Evolutionary conservation across 352 stramenopile genomes (phyloP), one percentile per base, ranked within the genome.

Genomic region (Blastocystis sp.): DNA sequence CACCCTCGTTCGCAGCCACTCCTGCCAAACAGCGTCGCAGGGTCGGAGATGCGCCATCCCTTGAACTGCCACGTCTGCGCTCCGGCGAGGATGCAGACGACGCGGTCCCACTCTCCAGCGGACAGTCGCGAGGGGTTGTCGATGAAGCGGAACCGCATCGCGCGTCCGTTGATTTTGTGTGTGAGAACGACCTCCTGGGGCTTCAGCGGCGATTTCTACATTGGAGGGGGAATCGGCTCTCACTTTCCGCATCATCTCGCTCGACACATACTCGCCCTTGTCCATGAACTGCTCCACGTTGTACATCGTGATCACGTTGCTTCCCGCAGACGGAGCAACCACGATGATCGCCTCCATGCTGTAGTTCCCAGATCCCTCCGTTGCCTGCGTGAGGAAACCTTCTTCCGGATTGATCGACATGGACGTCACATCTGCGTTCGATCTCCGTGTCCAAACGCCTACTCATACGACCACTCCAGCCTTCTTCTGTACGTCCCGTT

Each of bases 251-350:
- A 81, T 81, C 24, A 44, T 11, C 16, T 81, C 69, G 46, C 69
- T 81, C 18, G 69, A 27, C 16, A 81, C 46, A 11, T 81, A 81
- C 24, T 44, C 18, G 29, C 69, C 69, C 1, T 81, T 64, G 18
- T 48, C 44, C n/a, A 81, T 64, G 34, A 81, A 81, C 27, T 64
- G n/a, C 53, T 81, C 32, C 69, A 81, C 69, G 29, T 81, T 81
- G 69, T 49, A 81, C 69, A 81, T 81, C 8, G 69, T 81, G 36
- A 81, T 81, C 48, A 81, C 69, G 36, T 81, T 81, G 53, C 29
- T 64, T 27, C 69, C 69, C 34, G 48, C 69, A n/a, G 69, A 34
- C 18, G 69, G 69, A n/a, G 69, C 69, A 0, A 81, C 69, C 11
- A 81, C 27, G 16, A 81, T 61, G 46, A 81, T 81, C n/a, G 69